Percentiles rank a stretch among this genome's conserved stretches.
Evolutionary conservation across 306 rosid species (phyloP).

Genomic region (Sophora flavescens): DNA sequence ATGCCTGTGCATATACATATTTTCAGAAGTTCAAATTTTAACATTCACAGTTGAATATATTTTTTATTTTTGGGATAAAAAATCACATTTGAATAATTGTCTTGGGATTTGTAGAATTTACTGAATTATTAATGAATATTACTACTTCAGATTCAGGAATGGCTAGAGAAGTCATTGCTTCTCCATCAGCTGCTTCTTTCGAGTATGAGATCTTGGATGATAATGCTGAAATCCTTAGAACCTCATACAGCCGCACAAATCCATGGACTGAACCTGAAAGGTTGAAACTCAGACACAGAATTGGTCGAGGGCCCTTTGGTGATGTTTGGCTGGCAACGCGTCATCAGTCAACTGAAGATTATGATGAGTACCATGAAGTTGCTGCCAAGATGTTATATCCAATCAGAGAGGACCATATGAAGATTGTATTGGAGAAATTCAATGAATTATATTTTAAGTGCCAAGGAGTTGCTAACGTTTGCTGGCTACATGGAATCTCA

Average conservation of each 20-base stretch:
- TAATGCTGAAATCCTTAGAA: constrained; percentile 57
- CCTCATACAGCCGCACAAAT: constrained; percentile 52
- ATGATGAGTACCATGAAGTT: constrained; percentile 85
- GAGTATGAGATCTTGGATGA: constrained; percentile 78
- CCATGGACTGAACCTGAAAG: constrained; percentile 84
- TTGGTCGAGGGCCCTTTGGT: constrained; percentile 88
- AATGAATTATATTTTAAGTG: constrained; percentile 64
- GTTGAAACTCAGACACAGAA: constrained; percentile 87
- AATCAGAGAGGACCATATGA: constrained; percentile 72
- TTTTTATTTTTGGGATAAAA: background rate
- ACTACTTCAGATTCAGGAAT: constrained; percentile 61
- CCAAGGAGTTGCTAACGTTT: constrained; percentile 62
- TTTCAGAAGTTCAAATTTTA: constrained; percentile 12
- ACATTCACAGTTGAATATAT: background rate
- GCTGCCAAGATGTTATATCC: constrained; percentile 84
- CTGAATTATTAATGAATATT: constrained; percentile 37
- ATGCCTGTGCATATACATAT: background rate
- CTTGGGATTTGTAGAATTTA: constrained; percentile 16
- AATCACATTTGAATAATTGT: background rate
- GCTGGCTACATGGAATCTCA: constrained; percentile 77
- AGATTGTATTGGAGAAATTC: constrained; percentile 65
- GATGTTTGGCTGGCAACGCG: constrained; percentile 96
- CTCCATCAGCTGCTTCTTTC: constrained; percentile 59
- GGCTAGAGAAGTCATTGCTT: constrained; percentile 62
- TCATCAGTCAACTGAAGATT: constrained; percentile 84